Evolutionary conservation across 2,329 filamentous ascomycete genomes (phyloP).

Genomic region (Neurospora sp.): DNA sequence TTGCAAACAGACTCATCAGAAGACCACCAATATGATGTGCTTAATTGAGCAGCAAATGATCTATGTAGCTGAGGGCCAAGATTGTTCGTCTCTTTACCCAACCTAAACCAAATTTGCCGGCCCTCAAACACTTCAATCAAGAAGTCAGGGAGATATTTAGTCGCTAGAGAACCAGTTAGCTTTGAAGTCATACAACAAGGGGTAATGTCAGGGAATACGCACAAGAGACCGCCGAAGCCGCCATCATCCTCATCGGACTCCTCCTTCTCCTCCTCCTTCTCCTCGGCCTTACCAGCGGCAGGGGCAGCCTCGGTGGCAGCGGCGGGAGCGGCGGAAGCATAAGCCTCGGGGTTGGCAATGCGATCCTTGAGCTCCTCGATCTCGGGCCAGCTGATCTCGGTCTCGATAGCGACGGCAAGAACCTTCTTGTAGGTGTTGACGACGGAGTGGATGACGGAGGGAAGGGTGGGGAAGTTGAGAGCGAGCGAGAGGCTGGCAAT

Average conservation of each 20-base stretch:
- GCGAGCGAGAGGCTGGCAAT: constrained; percentile 88
- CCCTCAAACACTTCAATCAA: constrained; percentile 27
- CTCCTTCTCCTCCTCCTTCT: constrained; percentile 50
- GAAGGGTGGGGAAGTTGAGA: constrained; percentile 88
- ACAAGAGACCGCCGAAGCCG: constrained; percentile 77
- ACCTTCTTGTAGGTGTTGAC: constrained; percentile 98
- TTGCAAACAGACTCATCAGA: not conserved
- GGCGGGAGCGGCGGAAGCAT: constrained; percentile 71
- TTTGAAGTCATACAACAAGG: not conserved
- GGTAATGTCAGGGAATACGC: constrained; percentile 21
- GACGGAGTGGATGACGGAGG: constrained; percentile 91
- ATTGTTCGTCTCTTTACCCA: constrained; percentile 33
- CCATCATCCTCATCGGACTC: constrained; percentile 56
- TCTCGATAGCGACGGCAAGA: constrained; percentile 79
- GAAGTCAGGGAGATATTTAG: constrained; percentile 34
- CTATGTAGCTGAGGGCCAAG: constrained; percentile 34
- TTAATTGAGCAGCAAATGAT: constrained; percentile 36
- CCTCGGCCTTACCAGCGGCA: constrained; percentile 44
- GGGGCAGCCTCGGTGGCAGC: constrained; percentile 46
- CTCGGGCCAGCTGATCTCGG: constrained; percentile 87
- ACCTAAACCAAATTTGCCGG: constrained; percentile 32
- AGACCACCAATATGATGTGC: constrained; percentile 21
- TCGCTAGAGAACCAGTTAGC: constrained; percentile 38
- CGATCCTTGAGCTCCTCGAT: constrained; percentile 99
- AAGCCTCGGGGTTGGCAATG: constrained; percentile 97